Evolutionary conservation across 2,329 filamentous ascomycete species (phyloP).

Genomic region (Colletotrichum sp.): DNA sequence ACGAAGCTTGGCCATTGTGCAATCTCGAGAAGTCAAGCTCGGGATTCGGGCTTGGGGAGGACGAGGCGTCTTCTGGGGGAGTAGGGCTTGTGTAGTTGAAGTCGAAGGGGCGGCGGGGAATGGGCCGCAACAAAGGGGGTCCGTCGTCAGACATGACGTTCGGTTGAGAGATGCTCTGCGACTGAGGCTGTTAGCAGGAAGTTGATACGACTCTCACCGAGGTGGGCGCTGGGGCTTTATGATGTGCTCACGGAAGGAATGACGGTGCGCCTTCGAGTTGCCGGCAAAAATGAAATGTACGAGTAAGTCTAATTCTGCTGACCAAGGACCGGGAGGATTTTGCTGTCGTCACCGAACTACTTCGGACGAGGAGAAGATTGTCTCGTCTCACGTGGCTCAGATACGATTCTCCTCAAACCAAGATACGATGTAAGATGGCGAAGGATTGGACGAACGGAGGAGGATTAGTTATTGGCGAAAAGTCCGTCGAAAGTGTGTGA

Average conservation of each 20-base stretch:
- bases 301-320: background rate
- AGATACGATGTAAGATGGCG: background rate
- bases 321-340: background rate
- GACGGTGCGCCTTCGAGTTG: background rate
- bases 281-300: background rate
- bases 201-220: background rate
- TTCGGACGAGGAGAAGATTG: constrained; percentile 10
- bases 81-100: constrained; percentile 54
- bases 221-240: background rate
- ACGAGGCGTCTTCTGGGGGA: constrained; percentile 42
- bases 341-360: constrained; percentile 1
- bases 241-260: background rate
- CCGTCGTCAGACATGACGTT: constrained; percentile 44
- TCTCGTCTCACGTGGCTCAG: constrained; percentile 9
- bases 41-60: constrained; percentile 44
- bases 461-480: background rate
- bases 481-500: background rate
- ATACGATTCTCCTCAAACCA: background rate
- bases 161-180: background rate
- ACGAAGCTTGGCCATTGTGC: constrained; percentile 28
- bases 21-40: constrained; percentile 39
- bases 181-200: background rate
- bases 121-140: constrained; percentile 69
- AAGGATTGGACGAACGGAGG: constrained; percentile 10
- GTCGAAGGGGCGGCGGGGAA: constrained; percentile 75